Evolutionary conservation across 2,329 filamentous ascomycete species (phyloP).

Genomic region (Leptosphaerulina australis): DNA sequence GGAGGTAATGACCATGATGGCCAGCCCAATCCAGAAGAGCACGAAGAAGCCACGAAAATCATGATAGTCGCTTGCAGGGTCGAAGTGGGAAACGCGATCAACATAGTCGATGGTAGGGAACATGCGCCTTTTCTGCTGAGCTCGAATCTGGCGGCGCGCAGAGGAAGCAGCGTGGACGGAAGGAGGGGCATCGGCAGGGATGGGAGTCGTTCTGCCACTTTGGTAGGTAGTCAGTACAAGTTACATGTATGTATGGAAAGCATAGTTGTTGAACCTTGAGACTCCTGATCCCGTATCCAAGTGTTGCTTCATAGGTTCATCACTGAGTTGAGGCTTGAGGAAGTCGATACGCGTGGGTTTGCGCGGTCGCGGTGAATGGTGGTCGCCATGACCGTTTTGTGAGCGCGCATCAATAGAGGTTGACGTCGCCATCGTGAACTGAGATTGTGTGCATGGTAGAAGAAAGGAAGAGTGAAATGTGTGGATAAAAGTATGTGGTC

Average conservation of each 20-base stretch:
- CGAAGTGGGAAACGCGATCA: conserved; percentile 91
- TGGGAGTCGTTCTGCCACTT: conserved; percentile 81
- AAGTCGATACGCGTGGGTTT: conserved; percentile 45
- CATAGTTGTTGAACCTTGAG: conserved; percentile 45
- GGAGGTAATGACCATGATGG: conserved; percentile 96
- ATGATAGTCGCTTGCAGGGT: conserved; percentile 86
- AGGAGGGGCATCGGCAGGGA: conserved; percentile 89
- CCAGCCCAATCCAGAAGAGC: conserved; percentile 95
- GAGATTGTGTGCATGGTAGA: conserved; percentile 30
- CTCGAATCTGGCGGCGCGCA: conserved; percentile 81
- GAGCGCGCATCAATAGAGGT: conserved; percentile 34
- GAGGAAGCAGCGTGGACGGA: conserved; percentile 85
- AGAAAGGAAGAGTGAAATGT: conserved; percentile 14
- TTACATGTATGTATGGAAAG: neutral
- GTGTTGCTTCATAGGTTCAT: conserved; percentile 35
- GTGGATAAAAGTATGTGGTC: conserved; percentile 30
- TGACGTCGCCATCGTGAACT: conserved; percentile 42
- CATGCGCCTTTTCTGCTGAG: conserved; percentile 78
- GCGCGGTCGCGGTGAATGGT: conserved; percentile 45
- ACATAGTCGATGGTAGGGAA: conserved; percentile 95
- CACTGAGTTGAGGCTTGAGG: conserved; percentile 43
- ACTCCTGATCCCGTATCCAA: conserved; percentile 38
- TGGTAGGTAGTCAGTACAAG: conserved; percentile 22
- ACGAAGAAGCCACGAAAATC: conserved; percentile 98
- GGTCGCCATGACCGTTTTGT: conserved; percentile 34